Evolutionary conservation across 306 rosid genomes (phyloP).

Genomic region (Prunus dulcis): DNA sequence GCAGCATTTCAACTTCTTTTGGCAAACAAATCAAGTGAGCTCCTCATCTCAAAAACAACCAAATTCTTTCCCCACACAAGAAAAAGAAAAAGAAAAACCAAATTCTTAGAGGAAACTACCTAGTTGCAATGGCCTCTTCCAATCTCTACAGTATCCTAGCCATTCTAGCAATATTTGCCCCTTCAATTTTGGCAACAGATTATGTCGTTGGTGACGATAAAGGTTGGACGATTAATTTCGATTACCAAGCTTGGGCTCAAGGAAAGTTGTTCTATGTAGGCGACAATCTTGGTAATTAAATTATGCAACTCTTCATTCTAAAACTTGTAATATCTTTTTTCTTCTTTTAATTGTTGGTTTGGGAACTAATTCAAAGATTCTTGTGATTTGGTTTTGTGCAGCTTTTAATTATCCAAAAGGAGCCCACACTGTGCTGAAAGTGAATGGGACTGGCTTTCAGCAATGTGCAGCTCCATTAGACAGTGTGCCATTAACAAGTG

Average conservation of each 20-base stretch:
- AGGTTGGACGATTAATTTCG: conserved; percentile 41
- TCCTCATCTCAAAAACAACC: not conserved
- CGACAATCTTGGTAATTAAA: conserved; percentile 26
- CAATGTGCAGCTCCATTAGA: conserved; percentile 14
- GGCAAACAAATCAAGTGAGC: not conserved
- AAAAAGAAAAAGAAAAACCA: too few relatives aligned
- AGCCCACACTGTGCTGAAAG: conserved; percentile 28
- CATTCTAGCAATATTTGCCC: conserved; percentile 20
- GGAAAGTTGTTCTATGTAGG: conserved; percentile 44
- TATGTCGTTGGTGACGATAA: conserved; percentile 34
- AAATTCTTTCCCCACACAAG: not conserved
- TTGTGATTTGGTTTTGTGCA: not conserved
- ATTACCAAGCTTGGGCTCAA: conserved; percentile 40
- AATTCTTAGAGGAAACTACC: too few relatives aligned
- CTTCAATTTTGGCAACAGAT: conserved; percentile 29
- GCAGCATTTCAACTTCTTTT: not conserved
- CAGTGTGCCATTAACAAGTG: conserved; percentile 8
- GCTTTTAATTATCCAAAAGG: conserved; percentile 31
- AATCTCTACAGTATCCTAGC: conserved; percentile 18
- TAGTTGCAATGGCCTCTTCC: conserved; percentile 25
- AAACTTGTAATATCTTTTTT: not conserved
- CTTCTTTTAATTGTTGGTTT: not conserved
- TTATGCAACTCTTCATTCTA: too few relatives aligned
- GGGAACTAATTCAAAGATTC: not conserved
- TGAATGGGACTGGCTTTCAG: conserved; percentile 31